Base-by-base conservation (phyloP, 1,284 basidiomycete genomes). In the Puccinia triticina region DNA sequence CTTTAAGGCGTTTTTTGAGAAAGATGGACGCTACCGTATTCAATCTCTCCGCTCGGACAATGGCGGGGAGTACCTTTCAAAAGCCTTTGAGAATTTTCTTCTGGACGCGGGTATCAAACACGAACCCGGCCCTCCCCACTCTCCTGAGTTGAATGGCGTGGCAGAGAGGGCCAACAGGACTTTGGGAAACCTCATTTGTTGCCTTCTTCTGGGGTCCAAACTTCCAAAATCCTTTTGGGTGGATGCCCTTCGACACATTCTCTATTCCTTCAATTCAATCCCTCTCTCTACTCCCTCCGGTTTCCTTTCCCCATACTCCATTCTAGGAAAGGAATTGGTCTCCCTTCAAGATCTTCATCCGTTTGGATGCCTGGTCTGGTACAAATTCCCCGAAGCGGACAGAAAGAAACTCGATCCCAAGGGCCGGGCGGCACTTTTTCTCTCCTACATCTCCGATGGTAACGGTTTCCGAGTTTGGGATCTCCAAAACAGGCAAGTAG, bases 31-130 rank as follows among this genome's bases (percentile, higher is more conserved):
- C 40, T 23, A 57, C 23, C 55, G 57, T 71, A 48, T 83, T 66
- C 74, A 67, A 40, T 40, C 72, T 29, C 46, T 83, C 26, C 57
- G 73, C 46, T 64, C 67, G 29, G 83, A 83, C 74, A 82, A 79
- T 57, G 83, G 83, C 7, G 50, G 53, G 23, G 83, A 84, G 71
- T 84, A 83, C 64, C 69, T 57, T 23, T 61, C 57, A 21, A 74
- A 61, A 23, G 26, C 40, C 0, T 82, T 82, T 43, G 37, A 37
- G 21, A 40, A 46, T 23, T 83, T 59, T 40, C 32, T 75, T 26
- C 18, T 40, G 40, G 21, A 3, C 26, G 12, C 21, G 2, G 83
- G 83, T 10, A 84, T 83, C 73, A 53, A 16, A 4, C 73, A 78
- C 26, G 34, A 77, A 23, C 29, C 40, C 11, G 74, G 83, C 11